Evolutionary conservation across 441 rosid species (phyloP), one percentile per base, ranked within the genome.

Genomic region (Euphorbia schlechtendalii): DNA sequence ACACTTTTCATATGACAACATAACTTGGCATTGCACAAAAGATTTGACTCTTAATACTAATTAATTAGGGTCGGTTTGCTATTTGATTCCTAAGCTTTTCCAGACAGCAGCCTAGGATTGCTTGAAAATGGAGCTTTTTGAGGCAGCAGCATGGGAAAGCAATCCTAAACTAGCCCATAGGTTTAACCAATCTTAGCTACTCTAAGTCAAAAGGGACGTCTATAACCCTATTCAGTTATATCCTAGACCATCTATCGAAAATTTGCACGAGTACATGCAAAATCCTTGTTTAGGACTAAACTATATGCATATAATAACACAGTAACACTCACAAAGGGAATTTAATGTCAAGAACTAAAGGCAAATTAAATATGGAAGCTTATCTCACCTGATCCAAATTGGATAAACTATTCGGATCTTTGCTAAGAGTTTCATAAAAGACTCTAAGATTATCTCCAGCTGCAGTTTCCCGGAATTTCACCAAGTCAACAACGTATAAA

Each of bases 401-500:
- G 69, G 99, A 69, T 66, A 95, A 74, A 85, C 98, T 95, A 78
- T 92, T 95, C 49, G 99, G 99, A 82, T 95, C 99, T 80, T 89
- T 89, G 86, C 98, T 92, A 58, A 95, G 98, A 68, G 95, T 92
- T 83, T 95, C 98, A 78, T 95, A 95, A 68, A 92, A 80, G 34
- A 92, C 97, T 69, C 99, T 81, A 43, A 95, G 85, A 75, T 95
- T 89, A 83, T 95, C 98, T 72, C 98, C 99, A 8, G 97, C 98
- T 0, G 96, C 99, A 36, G 95, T 95, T 80, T 87, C 88, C 38
- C 99, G 93, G 76, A 95, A 95, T 67, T 84, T 95, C 62, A 74
- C 87, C 82, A 95, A 78, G 80, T 95, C 99, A 68, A 95, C 99
- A 62, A 92, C 95, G 40, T 95, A 95, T 56, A 95, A 79, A 56